These are phyloP conservation scores for Sanghuangporus sanghuang DNA, from an alignment of 1,284 basidiomycete genomes.

Conservation along the genomic window DNA sequence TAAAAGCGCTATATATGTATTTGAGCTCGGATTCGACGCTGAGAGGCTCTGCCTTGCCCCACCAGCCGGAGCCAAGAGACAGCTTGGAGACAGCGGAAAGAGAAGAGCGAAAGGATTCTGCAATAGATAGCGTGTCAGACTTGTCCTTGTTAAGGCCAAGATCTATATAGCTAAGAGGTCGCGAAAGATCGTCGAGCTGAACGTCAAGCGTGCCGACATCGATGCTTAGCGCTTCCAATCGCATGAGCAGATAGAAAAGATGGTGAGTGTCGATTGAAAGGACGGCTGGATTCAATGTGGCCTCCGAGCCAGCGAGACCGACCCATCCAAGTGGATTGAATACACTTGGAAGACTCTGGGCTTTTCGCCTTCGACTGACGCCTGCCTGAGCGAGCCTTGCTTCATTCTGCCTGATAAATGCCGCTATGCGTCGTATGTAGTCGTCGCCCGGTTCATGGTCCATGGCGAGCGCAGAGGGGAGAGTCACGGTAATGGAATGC, in stretches of 20 bases:
- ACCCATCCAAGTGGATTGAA: constrained; percentile 68
- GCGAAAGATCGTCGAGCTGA: constrained; percentile 60
- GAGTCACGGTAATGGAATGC: background rate
- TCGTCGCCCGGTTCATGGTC: constrained; percentile 65
- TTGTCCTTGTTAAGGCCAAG: constrained; percentile 51
- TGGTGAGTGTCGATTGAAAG: constrained; percentile 76
- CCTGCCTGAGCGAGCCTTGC: constrained; percentile 60
- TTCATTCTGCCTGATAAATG: constrained; percentile 68
- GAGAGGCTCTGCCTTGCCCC: constrained; percentile 52
- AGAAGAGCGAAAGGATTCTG: constrained; percentile 69
- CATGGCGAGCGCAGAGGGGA: constrained; percentile 34
- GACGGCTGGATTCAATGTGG: constrained; percentile 48
- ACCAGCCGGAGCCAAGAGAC: constrained; percentile 69
- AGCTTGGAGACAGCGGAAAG: constrained; percentile 72
- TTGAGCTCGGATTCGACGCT: constrained; percentile 71
- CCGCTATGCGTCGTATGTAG: constrained; percentile 61
- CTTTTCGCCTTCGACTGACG: constrained; percentile 44
- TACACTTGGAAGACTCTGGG: constrained; percentile 37
- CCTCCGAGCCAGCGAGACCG: constrained; percentile 31
- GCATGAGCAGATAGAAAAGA: constrained; percentile 84
- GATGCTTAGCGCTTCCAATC: constrained; percentile 75
- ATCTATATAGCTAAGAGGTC: constrained; percentile 70
- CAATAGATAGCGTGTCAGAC: constrained; percentile 72
- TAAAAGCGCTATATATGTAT: constrained; percentile 84
- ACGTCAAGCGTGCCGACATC: constrained; percentile 80